phyloP scores from a whole-genome alignment of 2,329 filamentous ascomycete genomes.

The Thelonectria blattea region DNA sequence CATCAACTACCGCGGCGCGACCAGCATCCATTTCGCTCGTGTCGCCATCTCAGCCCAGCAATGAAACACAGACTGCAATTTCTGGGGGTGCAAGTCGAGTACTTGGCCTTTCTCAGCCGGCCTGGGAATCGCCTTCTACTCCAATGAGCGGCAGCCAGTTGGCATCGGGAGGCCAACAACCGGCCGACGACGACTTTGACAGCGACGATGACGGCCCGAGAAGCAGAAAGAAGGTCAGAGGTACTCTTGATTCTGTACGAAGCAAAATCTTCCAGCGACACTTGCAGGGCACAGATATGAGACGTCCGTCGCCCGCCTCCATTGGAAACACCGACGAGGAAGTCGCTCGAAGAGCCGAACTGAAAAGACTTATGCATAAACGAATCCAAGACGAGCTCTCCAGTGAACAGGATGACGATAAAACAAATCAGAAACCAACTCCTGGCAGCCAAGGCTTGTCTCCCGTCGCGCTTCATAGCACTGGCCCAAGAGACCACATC shows the following conservation, averaged over 20 bases:
- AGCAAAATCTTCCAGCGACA: slow-evolving; percentile 53
- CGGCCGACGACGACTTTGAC: slow-evolving; percentile 48
- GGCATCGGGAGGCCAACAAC: slow-evolving; percentile 32
- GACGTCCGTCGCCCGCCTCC: slow-evolving; percentile 48
- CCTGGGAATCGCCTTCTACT: slow-evolving; percentile 15
- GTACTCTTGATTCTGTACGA: slow-evolving; percentile 53
- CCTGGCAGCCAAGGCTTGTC: slow-evolving; percentile 35
- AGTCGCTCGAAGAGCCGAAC: slow-evolving; percentile 60
- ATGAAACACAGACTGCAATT: not conserved
- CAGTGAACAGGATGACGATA: slow-evolving; percentile 50
- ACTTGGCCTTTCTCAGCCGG: slow-evolving; percentile 25
- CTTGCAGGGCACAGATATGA: slow-evolving; percentile 51
- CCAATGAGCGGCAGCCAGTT: slow-evolving; percentile 1
- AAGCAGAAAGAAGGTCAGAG: slow-evolving; percentile 42
- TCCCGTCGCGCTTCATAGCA: slow-evolving; percentile 39
- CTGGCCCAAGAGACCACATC: slow-evolving; percentile 56
- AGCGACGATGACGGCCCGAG: slow-evolving; percentile 43
- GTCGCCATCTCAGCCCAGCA: not conserved
- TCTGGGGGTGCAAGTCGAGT: not conserved
- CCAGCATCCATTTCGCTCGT: slow-evolving; percentile 13
- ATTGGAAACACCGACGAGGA: slow-evolving; percentile 58
- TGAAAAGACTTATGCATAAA: slow-evolving; percentile 60
- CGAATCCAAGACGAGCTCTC: slow-evolving; percentile 65
- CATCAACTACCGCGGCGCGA: not conserved
- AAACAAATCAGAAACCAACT: slow-evolving; percentile 37